Percentiles rank a stretch among this genome's conserved stretches.
Evolutionary conservation across 106 monocot species (phyloP).

Genomic region (Allium cepa): DNA sequence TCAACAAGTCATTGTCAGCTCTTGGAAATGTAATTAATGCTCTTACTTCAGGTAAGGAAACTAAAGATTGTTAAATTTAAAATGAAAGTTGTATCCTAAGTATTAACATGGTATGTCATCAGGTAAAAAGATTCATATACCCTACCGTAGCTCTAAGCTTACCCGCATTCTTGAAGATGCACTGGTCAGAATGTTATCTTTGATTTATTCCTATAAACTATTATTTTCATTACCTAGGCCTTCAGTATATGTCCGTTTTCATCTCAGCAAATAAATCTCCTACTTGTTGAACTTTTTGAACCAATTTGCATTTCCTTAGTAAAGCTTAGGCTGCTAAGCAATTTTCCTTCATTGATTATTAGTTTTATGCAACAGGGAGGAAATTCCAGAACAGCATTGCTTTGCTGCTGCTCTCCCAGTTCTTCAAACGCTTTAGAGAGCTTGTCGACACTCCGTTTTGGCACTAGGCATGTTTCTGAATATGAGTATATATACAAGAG

Average conservation of each 20-base stretch:
- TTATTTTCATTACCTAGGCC: background rate
- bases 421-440: constrained; percentile 60
- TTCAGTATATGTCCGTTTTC: background rate
- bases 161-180: constrained; percentile 89
- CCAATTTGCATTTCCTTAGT: background rate
- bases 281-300: background rate
- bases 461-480: constrained; percentile 50
- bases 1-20: constrained; percentile 87
- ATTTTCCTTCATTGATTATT: no score
- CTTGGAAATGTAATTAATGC: constrained; percentile 89
- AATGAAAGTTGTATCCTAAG: background rate
- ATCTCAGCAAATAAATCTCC: background rate
- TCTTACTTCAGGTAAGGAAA: constrained; percentile 51
- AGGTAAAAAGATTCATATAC: constrained; percentile 69
- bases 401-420: constrained; percentile 88
- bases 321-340: background rate
- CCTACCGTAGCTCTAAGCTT: constrained; percentile 79
- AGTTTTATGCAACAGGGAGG: constrained; percentile 46
- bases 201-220: background rate
- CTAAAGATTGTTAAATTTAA: background rate
- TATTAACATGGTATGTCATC: background rate
- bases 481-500: background rate
- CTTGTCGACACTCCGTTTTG: constrained; percentile 80
- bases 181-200: constrained; percentile 32
- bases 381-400: constrained; percentile 56